phyloP scores from a whole-genome alignment of 345 rosid species.

The Sapria himalayana region DNA sequence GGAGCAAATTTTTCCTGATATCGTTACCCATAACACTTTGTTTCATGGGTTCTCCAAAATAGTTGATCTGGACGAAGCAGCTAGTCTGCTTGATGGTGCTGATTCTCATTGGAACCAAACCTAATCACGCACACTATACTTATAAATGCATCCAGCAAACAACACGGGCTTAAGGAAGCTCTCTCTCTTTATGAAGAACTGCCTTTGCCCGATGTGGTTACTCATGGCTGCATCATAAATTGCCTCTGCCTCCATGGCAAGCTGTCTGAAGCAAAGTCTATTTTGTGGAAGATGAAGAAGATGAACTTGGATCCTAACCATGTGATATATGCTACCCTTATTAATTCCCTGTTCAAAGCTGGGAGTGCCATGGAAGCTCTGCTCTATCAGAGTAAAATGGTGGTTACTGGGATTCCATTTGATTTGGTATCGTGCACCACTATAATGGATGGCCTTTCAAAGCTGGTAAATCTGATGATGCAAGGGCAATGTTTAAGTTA shows the following conservation, averaged over 20 bases:
- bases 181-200: slow-evolving; percentile 32
- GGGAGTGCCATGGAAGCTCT: slow-evolving; percentile 32
- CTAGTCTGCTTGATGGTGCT: slow-evolving; percentile 22
- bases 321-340: slow-evolving; percentile 40
- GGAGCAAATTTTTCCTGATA: slow-evolving; percentile 28
- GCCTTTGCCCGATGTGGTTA: slow-evolving; percentile 59
- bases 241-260: slow-evolving; percentile 53
- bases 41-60: slow-evolving; percentile 30
- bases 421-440: slow-evolving; percentile 58
- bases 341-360: slow-evolving; percentile 49
- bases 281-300: slow-evolving; percentile 46
- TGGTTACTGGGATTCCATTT: slow-evolving; percentile 48
- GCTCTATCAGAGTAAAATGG: slow-evolving; percentile 53
- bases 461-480: slow-evolving; percentile 38
- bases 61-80: slow-evolving; percentile 46
- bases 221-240: slow-evolving; percentile 48
- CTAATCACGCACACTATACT: slow-evolving; percentile 53
- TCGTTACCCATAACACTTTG: slow-evolving; percentile 39
- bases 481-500: slow-evolving; percentile 24
- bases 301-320: slow-evolving; percentile 51
- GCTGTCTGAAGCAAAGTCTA: slow-evolving; percentile 31
- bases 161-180: slow-evolving; percentile 40
- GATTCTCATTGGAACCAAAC: slow-evolving; percentile 25
- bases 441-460: slow-evolving; percentile 68
- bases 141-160: slow-evolving; percentile 38